Evolutionary conservation across 2,329 filamentous ascomycete genomes (phyloP).

Genomic region (Gaeumannomyces sp.): DNA sequence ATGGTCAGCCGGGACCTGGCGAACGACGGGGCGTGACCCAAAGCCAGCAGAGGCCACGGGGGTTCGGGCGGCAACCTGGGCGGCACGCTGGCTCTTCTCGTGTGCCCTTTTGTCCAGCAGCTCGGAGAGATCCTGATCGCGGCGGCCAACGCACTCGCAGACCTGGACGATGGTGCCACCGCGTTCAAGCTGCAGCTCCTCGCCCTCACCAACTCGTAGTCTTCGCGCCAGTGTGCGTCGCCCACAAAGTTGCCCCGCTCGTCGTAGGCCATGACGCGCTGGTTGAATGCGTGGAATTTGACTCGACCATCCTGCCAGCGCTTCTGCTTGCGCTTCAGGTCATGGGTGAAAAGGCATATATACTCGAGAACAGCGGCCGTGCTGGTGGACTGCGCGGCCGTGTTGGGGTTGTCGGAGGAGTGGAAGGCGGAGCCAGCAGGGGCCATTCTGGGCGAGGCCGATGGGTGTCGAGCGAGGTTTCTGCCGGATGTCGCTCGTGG

Average conservation of each 20-base stretch:
- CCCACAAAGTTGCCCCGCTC: slow-evolving; percentile 73
- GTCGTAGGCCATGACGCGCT: slow-evolving; percentile 84
- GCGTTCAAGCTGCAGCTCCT: slow-evolving; percentile 73
- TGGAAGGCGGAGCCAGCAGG: background rate
- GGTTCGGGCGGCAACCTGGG: slow-evolving; percentile 34
- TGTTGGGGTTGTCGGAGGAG: background rate
- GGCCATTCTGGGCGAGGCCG: too few species aligned
- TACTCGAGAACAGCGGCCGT: slow-evolving; percentile 76
- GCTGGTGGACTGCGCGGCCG: slow-evolving; percentile 36
- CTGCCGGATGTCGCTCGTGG: too few species aligned
- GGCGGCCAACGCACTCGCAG: slow-evolving; percentile 63
- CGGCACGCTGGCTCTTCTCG: slow-evolving; percentile 45
- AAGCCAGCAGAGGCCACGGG: slow-evolving; percentile 14
- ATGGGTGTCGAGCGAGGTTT: too few species aligned
- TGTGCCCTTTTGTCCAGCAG: slow-evolving; percentile 64
- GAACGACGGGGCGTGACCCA: slow-evolving; percentile 17
- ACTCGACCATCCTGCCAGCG: slow-evolving; percentile 90
- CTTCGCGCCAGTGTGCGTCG: slow-evolving; percentile 73
- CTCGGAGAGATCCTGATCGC: slow-evolving; percentile 71
- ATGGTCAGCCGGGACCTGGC: slow-evolving; percentile 25
- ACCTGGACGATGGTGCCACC: slow-evolving; percentile 75
- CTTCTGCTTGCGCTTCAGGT: slow-evolving; percentile 80
- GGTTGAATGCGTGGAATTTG: slow-evolving; percentile 87
- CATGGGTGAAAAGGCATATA: slow-evolving; percentile 79
- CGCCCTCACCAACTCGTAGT: slow-evolving; percentile 67